Evolutionary conservation across 2,329 filamentous ascomycete species (phyloP).

Genomic region (Thelonectria blattea): DNA sequence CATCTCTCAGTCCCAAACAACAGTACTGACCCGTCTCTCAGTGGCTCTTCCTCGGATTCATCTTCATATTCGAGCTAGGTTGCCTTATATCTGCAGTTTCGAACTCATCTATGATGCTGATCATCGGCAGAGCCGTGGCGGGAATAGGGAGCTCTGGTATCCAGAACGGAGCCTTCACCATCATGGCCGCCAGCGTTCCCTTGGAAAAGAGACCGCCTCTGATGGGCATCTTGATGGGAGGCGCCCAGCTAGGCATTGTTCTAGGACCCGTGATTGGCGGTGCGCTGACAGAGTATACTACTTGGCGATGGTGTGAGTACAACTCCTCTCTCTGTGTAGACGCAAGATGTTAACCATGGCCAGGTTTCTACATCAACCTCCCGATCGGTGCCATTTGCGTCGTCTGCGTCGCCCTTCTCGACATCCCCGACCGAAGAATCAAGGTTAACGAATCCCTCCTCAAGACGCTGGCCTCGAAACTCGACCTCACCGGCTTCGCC

Average conservation of each 20-base stretch:
- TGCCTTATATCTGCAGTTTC: constrained; percentile 56
- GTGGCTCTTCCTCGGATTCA: constrained; percentile 39
- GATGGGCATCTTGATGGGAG: constrained; percentile 39
- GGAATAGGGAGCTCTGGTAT: constrained; percentile 55
- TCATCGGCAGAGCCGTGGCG: constrained; percentile 56
- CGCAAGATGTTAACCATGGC: constrained; percentile 12
- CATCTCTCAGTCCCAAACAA: constrained; percentile 46
- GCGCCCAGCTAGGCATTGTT: constrained; percentile 52
- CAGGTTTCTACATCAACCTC: constrained; percentile 55
- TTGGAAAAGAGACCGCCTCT: constrained; percentile 38
- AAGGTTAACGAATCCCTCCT: constrained; percentile 19
- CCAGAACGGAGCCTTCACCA: constrained; percentile 44
- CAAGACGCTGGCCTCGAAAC: constrained; percentile 35
- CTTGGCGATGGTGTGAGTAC: constrained; percentile 54
- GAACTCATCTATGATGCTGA: constrained; percentile 52
- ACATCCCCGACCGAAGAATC: constrained; percentile 44
- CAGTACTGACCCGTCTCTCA: constrained; percentile 14
- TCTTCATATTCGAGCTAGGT: constrained; percentile 47
- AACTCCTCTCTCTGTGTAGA: not conserved
- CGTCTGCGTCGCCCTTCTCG: constrained; percentile 40
- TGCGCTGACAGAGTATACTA: constrained; percentile 46
- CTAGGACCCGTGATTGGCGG: constrained; percentile 56
- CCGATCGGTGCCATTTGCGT: constrained; percentile 49
- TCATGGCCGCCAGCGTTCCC: constrained; percentile 41
- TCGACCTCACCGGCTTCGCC: constrained; percentile 53